These are phyloP conservation scores for Fusarium musae DNA, from an alignment of 2,329 filamentous ascomycete species.

Conservation along the genomic window DNA sequence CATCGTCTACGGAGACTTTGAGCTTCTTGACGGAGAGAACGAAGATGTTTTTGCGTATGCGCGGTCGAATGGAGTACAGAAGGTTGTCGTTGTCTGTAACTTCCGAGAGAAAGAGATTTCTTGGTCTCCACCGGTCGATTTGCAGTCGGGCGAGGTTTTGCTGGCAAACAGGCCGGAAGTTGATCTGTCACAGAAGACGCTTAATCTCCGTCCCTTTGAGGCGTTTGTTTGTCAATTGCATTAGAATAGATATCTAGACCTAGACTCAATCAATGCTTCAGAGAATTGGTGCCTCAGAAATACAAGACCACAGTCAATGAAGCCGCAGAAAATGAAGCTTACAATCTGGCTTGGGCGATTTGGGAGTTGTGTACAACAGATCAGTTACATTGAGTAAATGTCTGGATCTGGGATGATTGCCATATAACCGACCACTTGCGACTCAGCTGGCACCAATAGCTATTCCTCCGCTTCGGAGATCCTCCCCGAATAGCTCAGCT, in stretches of 20 bases:
- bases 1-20: constrained; percentile 30
- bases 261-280: background rate
- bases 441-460: background rate
- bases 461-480: constrained; percentile 20
- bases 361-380: fast-evolving
- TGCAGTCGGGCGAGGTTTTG: constrained; percentile 7
- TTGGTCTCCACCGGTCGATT: background rate
- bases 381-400: background rate
- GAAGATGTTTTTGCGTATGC: constrained; percentile 29
- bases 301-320: background rate
- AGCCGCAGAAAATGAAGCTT: background rate
- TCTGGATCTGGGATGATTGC: fast-evolving
- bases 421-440: fast-evolving
- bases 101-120: constrained; percentile 8
- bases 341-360: fast-evolving
- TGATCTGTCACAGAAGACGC: background rate
- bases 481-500: constrained; percentile 29
- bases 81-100: constrained; percentile 15
- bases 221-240: constrained; percentile 1
- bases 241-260: background rate
- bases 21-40: constrained; percentile 18
- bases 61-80: constrained; percentile 4
- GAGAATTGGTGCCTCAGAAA: fast-evolving
- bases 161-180: constrained; percentile 10
- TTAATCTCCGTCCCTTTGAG: constrained; percentile 21